Evolutionary conservation across 768 basidiomycete species (phyloP), one percentile per base, ranked within the genome.

Genomic region (Lanmaoa rubissima): DNA sequence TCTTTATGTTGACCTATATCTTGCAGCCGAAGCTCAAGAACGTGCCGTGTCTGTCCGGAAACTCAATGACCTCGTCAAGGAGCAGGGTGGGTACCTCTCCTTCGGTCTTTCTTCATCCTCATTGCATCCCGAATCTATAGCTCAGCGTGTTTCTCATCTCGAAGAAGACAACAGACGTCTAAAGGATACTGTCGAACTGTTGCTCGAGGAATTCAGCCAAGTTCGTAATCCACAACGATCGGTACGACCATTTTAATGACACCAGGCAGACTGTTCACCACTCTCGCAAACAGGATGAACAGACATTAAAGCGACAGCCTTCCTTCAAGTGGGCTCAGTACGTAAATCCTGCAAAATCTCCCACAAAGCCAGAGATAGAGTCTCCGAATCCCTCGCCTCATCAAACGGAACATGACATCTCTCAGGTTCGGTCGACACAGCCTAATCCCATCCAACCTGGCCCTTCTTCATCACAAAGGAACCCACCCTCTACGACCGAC

Each of bases 291-390:
- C 58, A 68, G 58, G 78, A 76, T 16, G 71, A 71, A 31, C 79
- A 76, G 50, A 72, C 84, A 4, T 72, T 94, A 21, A 79, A 76
- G 50, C 81, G 90, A 53, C 90, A 91, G 65, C 84, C 86, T 32
- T 92, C 92, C 14, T 92, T 93, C 74, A 92, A 92, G 67, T 94
- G 92, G 92, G 90, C 90, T 0, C 81, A 86, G 54, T 93, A 85
- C 58, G 82, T 86, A 32, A 88, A 90, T 67, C 84, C 88, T 2
- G 73, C 84, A 55, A 84, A 84, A 61, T 94, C 92, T 19, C 92
- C 92, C 28, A 94, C 92, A 24, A 92, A 90, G 72, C 73, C 79
- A 34, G 85, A 86, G 42, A 68, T 73, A 21, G 90, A 92, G 58
- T 92, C 90, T 0, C 92, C 90, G 0, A 86, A 87, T 65, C 79